Conservation (phyloP, 768 basidiomycete genomes). For the Rhodosporidiobolus sp. region DNA sequence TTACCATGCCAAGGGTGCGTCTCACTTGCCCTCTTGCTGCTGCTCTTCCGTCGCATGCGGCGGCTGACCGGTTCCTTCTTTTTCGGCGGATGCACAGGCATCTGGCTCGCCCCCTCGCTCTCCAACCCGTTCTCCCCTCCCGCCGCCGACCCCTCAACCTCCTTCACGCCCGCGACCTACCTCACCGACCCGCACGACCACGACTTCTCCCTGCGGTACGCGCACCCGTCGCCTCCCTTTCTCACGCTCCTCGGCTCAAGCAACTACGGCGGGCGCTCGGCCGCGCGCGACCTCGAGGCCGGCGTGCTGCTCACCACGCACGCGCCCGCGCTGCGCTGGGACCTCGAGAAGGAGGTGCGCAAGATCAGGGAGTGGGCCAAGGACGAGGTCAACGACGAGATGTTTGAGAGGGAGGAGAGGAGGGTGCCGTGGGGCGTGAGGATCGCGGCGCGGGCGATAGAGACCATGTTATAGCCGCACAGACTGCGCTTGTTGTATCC, state of each 20-base stretch:
- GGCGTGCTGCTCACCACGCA: constrained; percentile 40
- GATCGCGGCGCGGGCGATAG: constrained; percentile 37
- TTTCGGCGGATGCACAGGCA: constrained; percentile 14
- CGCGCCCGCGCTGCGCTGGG: constrained; percentile 4
- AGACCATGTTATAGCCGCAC: constrained; percentile 23
- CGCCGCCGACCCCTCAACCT: background rate
- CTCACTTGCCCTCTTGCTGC: background rate
- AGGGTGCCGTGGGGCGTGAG: constrained; percentile 37
- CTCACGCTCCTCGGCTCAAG: constrained; percentile 44
- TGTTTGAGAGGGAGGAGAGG: constrained; percentile 39
- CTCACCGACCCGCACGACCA: constrained; percentile 24
- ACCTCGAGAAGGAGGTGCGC: constrained; percentile 38
- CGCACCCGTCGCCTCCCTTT: constrained; percentile 26
- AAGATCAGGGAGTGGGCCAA: constrained; percentile 29
- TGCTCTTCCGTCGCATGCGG: background rate
- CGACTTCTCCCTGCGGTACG: constrained; percentile 21
- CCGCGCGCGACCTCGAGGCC: constrained; percentile 43
- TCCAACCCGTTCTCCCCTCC: constrained; percentile 23
- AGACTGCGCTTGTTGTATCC: no score
- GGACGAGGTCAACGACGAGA: constrained; percentile 26
- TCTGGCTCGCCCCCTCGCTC: constrained; percentile 42
- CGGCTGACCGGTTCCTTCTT: background rate
- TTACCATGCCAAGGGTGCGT: constrained; percentile 92
- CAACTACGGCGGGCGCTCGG: constrained; percentile 44
- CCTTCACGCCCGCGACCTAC: background rate